Conservation (phyloP, 495 filamentous ascomycete genomes). For the Staphylotrichum longicolle region DNA sequence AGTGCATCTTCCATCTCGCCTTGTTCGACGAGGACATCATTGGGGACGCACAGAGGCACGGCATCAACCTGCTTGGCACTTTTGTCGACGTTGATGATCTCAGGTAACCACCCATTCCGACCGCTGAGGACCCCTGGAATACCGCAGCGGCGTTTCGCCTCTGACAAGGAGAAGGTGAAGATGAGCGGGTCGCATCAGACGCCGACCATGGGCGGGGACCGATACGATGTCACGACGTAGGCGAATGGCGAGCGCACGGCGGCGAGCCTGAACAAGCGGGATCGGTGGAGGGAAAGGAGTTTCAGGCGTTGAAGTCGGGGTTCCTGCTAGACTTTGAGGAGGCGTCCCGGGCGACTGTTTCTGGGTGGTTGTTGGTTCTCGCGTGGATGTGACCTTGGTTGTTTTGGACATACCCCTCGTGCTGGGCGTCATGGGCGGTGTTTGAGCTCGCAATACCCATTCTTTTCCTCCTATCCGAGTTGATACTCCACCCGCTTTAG, state of each 20-base stretch:
- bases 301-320: slow-evolving; percentile 34
- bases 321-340: slow-evolving; percentile 26
- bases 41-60: slow-evolving; percentile 26
- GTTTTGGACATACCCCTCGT: too few relatives aligned
- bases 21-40: slow-evolving; percentile 20
- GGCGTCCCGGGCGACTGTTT: neutral
- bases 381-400: too few relatives aligned
- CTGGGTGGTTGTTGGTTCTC: neutral
- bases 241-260: slow-evolving; percentile 29
- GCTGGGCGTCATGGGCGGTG: too few relatives aligned
- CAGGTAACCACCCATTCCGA: slow-evolving; percentile 20
- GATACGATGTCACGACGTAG: slow-evolving; percentile 37
- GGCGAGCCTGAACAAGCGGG: slow-evolving; percentile 24
- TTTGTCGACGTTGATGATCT: slow-evolving; percentile 21
- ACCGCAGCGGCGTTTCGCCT: slow-evolving; percentile 19
- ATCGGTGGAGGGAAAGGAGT: slow-evolving; percentile 31
- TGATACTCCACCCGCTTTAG: slow-evolving; percentile 8
- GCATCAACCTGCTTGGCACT: slow-evolving; percentile 22
- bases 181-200: neutral
- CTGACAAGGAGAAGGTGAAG: slow-evolving; percentile 11
- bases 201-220: slow-evolving; percentile 35
- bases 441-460: too few relatives aligned
- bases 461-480: too few relatives aligned
- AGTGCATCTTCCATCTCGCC: slow-evolving; percentile 21
- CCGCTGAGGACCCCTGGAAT: slow-evolving; percentile 23